Conservation (phyloP, 495 filamentous ascomycete species). For the Penicillium antarcticum region DNA sequence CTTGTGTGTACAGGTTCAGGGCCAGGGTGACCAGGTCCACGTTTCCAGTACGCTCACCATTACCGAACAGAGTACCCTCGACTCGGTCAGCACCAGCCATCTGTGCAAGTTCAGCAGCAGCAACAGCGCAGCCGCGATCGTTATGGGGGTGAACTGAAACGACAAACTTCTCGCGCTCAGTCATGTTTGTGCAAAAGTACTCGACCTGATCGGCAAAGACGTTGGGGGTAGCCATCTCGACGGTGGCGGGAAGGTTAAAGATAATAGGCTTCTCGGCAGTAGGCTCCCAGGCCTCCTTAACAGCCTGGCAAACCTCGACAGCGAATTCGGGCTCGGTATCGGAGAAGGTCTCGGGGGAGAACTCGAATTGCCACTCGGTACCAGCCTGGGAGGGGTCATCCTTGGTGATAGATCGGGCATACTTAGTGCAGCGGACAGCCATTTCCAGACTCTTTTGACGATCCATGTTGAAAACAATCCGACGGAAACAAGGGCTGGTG, state of each 20-base stretch:
- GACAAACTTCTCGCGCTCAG: slow-evolving; percentile 75
- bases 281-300: slow-evolving; percentile 94
- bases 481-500: slow-evolving; percentile 88
- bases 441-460: slow-evolving; percentile 78
- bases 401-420: slow-evolving; percentile 88
- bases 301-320: slow-evolving; percentile 83
- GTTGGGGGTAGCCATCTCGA: slow-evolving; percentile 95
- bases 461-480: slow-evolving; percentile 83
- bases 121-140: slow-evolving; percentile 84
- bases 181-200: slow-evolving; percentile 83
- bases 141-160: slow-evolving; percentile 91
- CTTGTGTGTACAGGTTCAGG: slow-evolving; percentile 95
- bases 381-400: slow-evolving; percentile 71
- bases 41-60: slow-evolving; percentile 94
- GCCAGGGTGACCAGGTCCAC: slow-evolving; percentile 94
- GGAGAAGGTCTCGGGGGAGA: slow-evolving; percentile 95
- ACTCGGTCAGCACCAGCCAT: slow-evolving; percentile 98
- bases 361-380: slow-evolving; percentile 94
- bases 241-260: slow-evolving; percentile 96
- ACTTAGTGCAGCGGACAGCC: slow-evolving; percentile 83
- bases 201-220: slow-evolving; percentile 97
- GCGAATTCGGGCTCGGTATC: slow-evolving; percentile 84
- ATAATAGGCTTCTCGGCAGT: slow-evolving; percentile 81
- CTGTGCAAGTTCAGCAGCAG: slow-evolving; percentile 88
- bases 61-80: slow-evolving; percentile 92